phyloP scores from a whole-genome alignment of 108 stramenopile genomes.

The Asterionellopsis glacialis region DNA sequence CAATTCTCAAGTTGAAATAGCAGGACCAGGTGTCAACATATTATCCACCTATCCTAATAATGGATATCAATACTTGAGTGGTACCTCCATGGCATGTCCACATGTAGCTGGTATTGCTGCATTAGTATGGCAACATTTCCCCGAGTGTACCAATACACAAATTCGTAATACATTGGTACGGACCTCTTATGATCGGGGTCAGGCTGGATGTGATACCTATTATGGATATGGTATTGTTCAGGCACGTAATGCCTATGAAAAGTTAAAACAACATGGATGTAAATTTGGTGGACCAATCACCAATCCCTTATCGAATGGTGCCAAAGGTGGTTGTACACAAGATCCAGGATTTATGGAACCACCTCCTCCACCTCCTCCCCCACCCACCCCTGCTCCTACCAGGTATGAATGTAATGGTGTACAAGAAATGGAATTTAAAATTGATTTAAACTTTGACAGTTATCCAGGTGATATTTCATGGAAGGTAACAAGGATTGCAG shows the following conservation, averaged over 20 bases:
- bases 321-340: too few species aligned
- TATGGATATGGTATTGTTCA: slow-evolving; percentile 33
- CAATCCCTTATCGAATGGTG: too few species aligned
- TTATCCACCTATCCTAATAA: slow-evolving; percentile 1
- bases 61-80: background rate
- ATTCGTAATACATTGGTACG: slow-evolving; percentile 15
- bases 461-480: too few species aligned
- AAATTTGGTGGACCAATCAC: too few species aligned
- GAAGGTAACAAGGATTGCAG: too few species aligned
- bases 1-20: slow-evolving; percentile 36
- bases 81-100: slow-evolving; percentile 41
- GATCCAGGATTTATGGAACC: too few species aligned
- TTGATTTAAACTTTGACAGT: too few species aligned
- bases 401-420: too few species aligned
- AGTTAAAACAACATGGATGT: slow-evolving; percentile 5
- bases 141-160: slow-evolving; percentile 13
- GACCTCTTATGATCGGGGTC: slow-evolving; percentile 13
- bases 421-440: too few species aligned
- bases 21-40: slow-evolving; percentile 28
- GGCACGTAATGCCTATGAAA: slow-evolving; percentile 36
- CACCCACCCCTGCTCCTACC: too few species aligned
- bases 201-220: slow-evolving; percentile 17
- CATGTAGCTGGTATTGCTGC: slow-evolving; percentile 32
- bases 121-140: slow-evolving; percentile 18
- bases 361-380: too few species aligned